Percentiles rank a stretch among this genome's conserved stretches.
These are phyloP conservation scores for Fusarium nurragi DNA, from an alignment of 2,329 filamentous ascomycete species.

Conservation along the genomic window DNA sequence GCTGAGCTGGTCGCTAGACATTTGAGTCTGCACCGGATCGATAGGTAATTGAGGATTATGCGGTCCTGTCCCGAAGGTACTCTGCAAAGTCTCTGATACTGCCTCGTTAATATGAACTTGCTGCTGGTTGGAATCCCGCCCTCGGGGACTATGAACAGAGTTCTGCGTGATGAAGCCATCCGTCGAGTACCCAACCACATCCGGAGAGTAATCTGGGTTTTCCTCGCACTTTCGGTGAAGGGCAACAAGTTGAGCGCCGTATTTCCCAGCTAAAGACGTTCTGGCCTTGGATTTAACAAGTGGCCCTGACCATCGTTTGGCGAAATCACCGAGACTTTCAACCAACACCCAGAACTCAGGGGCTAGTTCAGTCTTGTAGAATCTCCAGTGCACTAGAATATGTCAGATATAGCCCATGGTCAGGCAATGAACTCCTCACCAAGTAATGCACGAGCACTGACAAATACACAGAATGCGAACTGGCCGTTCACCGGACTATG, in stretches of 20 bases:
- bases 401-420: rapidly evolving
- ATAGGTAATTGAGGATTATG: neutral
- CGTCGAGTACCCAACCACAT: constrained; percentile 30
- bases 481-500: constrained; percentile 44
- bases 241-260: constrained; percentile 10
- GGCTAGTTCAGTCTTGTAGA: constrained; percentile 27
- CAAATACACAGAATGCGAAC: constrained; percentile 58
- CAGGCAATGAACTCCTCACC: neutral
- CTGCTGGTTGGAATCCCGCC: rapidly evolving
- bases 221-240: constrained; percentile 14
- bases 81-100: rapidly evolving
- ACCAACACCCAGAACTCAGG: constrained; percentile 46
- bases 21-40: neutral
- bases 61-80: neutral
- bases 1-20: neutral
- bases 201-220: constrained; percentile 2
- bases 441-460: constrained; percentile 56
- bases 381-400: constrained; percentile 31
- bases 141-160: neutral
- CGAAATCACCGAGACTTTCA: constrained; percentile 45
- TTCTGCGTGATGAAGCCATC: neutral
- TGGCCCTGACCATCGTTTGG: constrained; percentile 42
- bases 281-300: neutral
- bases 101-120: rapidly evolving
- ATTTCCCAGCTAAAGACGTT: constrained; percentile 14